Conservation (phyloP, 768 basidiomycete genomes). For the Grammothele lineata region DNA sequence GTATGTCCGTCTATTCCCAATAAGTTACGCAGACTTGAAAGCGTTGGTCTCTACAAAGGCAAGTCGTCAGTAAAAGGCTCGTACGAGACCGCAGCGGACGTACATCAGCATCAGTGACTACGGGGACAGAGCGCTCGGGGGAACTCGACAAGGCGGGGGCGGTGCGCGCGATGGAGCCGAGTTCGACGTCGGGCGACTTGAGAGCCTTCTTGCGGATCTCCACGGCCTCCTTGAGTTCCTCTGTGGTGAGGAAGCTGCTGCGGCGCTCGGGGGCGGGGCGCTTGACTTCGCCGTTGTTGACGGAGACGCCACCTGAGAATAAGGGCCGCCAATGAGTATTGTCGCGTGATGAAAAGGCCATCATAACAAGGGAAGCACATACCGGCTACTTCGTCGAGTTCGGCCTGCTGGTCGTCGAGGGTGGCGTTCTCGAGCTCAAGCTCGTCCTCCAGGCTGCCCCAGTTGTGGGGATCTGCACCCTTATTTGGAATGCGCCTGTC, state of each 20-base stretch:
- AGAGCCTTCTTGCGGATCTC: slow-evolving; percentile 72
- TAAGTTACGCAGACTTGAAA: slow-evolving; percentile 11
- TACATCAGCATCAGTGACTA: slow-evolving; percentile 27
- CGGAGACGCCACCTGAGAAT: slow-evolving; percentile 3
- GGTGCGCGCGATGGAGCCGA: slow-evolving; percentile 79
- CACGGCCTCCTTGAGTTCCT: slow-evolving; percentile 60
- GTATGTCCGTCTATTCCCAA: too few species aligned
- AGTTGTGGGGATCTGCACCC: slow-evolving; percentile 81
- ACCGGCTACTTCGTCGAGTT: slow-evolving; percentile 31
- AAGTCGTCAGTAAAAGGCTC: slow-evolving; percentile 5
- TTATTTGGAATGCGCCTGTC: slow-evolving; percentile 70
- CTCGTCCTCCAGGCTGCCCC: slow-evolving; percentile 73
- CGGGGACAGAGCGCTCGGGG: slow-evolving; percentile 23
- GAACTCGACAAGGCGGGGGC: slow-evolving; percentile 66
- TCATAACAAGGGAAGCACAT: too few species aligned
- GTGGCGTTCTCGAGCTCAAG: slow-evolving; percentile 55
- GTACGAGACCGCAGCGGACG: slow-evolving; percentile 1
- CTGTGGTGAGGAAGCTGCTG: slow-evolving; percentile 54
- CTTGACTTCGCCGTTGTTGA: slow-evolving; percentile 7
- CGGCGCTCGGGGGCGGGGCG: slow-evolving; percentile 17
- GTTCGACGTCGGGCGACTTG: slow-evolving; percentile 51
- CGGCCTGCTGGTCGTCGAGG: slow-evolving; percentile 51
- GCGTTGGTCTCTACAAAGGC: slow-evolving; percentile 2
- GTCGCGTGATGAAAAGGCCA: background rate
- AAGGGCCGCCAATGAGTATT: background rate